These are phyloP conservation scores for Porcisia deanei DNA, from an alignment of 208 protist genomes.

Conservation along the genomic window DNA sequence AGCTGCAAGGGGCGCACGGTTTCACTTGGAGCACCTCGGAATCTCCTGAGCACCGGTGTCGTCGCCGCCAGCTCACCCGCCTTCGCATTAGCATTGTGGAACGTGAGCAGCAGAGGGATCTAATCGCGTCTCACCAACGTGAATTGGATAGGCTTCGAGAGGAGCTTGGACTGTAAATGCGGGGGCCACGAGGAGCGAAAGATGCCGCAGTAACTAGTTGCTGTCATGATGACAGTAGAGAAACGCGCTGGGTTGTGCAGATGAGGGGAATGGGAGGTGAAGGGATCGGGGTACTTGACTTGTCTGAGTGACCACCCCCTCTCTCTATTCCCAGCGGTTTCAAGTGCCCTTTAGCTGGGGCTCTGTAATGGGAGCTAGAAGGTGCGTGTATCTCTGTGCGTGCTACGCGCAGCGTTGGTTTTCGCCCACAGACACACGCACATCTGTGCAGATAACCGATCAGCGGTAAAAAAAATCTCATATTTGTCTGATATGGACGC, in stretches of 20 bases:
- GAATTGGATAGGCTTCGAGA: slow-evolving; percentile 43
- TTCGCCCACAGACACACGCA: background rate
- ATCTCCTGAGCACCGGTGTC: slow-evolving; percentile 26
- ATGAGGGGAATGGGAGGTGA: background rate
- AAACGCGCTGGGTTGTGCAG: background rate
- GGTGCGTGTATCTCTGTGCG: background rate
- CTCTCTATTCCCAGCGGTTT: background rate
- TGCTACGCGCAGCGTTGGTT: background rate
- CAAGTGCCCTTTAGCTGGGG: background rate
- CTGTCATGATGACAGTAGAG: background rate
- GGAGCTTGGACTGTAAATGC: slow-evolving; percentile 46
- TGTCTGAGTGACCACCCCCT: background rate
- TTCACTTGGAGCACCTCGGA: slow-evolving; percentile 35
- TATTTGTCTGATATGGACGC: background rate
- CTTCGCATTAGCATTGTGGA: slow-evolving; percentile 43
- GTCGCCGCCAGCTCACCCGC: slow-evolving; percentile 44
- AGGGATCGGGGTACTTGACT: background rate
- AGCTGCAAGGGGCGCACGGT: slow-evolving; percentile 6
- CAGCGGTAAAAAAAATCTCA: background rate
- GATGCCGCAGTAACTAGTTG: background rate
- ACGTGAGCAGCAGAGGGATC: slow-evolving; percentile 26
- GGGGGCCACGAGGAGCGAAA: background rate
- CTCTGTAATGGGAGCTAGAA: background rate
- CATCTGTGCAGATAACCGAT: background rate
- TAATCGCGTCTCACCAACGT: slow-evolving; percentile 34